Evolutionary conservation across 805 yeast species (phyloP).

Genomic region (Saturnispora silvae): DNA sequence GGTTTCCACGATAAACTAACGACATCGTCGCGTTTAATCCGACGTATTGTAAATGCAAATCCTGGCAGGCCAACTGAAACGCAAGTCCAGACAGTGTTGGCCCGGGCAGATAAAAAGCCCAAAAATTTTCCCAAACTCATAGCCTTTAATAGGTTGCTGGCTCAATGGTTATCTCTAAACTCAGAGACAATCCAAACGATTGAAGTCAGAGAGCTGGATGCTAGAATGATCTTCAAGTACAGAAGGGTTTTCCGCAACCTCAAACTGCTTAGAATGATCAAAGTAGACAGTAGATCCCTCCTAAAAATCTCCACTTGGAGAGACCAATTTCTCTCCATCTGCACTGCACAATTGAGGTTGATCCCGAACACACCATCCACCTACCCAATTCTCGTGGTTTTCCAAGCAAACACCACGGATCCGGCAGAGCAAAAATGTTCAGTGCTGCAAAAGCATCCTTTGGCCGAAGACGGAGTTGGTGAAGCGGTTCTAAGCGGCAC

Average conservation of each 20-base stretch:
- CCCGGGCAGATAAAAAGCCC: too few relatives aligned
- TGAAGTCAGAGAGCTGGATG: constrained; percentile 18
- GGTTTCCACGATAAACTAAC: too few relatives aligned
- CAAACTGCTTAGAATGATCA: constrained; percentile 2
- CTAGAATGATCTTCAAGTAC: constrained; percentile 7
- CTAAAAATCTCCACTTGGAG: constrained; percentile 19
- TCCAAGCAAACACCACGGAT: not conserved
- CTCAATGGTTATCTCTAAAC: constrained; percentile 11
- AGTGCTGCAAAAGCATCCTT: not conserved
- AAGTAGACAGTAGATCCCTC: constrained; percentile 16
- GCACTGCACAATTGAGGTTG: not conserved
- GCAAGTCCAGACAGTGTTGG: too few relatives aligned
- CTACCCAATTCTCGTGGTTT: constrained; percentile 6
- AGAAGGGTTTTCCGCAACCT: constrained; percentile 11
- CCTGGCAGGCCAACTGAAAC: too few relatives aligned
- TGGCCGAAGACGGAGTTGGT: not conserved
- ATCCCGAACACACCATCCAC: not conserved
- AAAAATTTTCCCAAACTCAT: too few relatives aligned
- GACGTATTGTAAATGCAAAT: too few relatives aligned
- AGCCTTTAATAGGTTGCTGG: constrained; percentile 15
- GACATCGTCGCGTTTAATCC: too few relatives aligned
- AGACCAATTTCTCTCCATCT: constrained; percentile 9
- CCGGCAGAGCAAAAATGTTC: not conserved
- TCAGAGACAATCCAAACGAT: constrained; percentile 12
- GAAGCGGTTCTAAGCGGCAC: not conserved